phyloP scores from a whole-genome alignment of 192 early-diverging fungal species.

The Backusella mclennaniae region DNA sequence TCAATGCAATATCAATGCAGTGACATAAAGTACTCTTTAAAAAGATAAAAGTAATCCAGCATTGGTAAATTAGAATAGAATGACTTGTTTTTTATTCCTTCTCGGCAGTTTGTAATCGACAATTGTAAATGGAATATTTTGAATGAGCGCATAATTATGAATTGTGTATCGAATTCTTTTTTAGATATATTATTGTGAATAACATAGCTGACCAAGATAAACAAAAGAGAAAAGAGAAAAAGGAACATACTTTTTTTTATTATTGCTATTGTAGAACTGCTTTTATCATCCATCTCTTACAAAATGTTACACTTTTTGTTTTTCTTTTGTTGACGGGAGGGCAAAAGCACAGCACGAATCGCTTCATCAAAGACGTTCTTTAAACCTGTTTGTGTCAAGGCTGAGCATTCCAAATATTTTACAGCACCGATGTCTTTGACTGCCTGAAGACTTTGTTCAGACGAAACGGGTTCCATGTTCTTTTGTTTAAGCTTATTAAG shows the following conservation, averaged over 20 bases:
- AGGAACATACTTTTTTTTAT: neutral
- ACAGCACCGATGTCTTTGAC: slow-evolving; percentile 75
- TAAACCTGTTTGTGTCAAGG: slow-evolving; percentile 88
- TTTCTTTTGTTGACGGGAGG: slow-evolving; percentile 50
- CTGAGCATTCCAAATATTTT: slow-evolving; percentile 89
- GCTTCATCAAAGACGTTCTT: slow-evolving; percentile 95
- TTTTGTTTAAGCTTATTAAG: slow-evolving; percentile 78
- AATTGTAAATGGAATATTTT: slow-evolving; percentile 35
- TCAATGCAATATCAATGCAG: slow-evolving; percentile 29
- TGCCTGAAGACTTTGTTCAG: slow-evolving; percentile 73
- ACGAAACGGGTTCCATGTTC: slow-evolving; percentile 75
- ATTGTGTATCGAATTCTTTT: neutral
- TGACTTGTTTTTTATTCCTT: slow-evolving; percentile 33
- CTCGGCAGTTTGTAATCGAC: slow-evolving; percentile 41
- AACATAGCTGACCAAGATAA: neutral
- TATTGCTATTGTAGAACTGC: neutral
- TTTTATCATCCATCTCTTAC: slow-evolving; percentile 33
- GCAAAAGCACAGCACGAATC: slow-evolving; percentile 79
- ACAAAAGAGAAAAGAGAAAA: neutral
- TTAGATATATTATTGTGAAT: neutral
- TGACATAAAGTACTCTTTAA: slow-evolving; percentile 1
- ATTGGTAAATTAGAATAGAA: slow-evolving; percentile 49
- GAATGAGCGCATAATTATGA: neutral
- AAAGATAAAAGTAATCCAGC: slow-evolving; percentile 17
- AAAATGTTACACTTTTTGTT: slow-evolving; percentile 64